Base-by-base conservation (phyloP, 352 stramenopile genomes). In the Phytophthora uliginosa region DNA sequence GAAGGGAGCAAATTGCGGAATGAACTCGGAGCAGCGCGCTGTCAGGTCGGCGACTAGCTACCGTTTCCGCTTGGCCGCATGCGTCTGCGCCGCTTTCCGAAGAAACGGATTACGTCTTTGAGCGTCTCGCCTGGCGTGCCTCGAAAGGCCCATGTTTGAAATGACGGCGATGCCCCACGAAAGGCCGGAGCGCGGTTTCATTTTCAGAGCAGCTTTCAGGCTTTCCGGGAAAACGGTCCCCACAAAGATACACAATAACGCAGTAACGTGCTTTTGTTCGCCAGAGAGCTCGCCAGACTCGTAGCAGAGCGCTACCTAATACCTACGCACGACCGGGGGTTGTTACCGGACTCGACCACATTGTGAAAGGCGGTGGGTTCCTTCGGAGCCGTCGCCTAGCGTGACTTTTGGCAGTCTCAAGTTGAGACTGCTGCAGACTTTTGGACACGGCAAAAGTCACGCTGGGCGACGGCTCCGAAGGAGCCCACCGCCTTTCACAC, bases 81-180 rank as follows among this genome's bases (percentile, higher is more conserved):
- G 40, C 15, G 15, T 20, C n/a, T 18, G 45, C 7, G 45, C 17
- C 18, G 18, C 47, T 53, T 28, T 15, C 47, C 47, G 47, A 18
- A 26, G 28, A 52, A 52, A 50, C 40, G 40, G 17, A 17, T 50
- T 50, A 50, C 45, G 40, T 17, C 13, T 48, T 48, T 17, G 40
- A n/a, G 40, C 15, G 40, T 50, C 18, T 50, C 10, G 42, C 6
- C 40, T 50, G 42, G 42, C 42, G 42, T 50, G 17, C 42, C 42
- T 20, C 42, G 42, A 50, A 50, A 50, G 42, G 42, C 42, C 17
- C 42, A 50, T 50, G 42, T 17, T 48, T 48, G 40, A 48, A 48
- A 48, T 48, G 42, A 50, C 17, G 40, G 40, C 20, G 34, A 40
- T 40, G 34, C 10, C 2, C 34, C 36, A 17, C 17, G 42, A 50